Base-by-base conservation (phyloP, 805 yeast species). In the Candida nemodendra region DNA sequence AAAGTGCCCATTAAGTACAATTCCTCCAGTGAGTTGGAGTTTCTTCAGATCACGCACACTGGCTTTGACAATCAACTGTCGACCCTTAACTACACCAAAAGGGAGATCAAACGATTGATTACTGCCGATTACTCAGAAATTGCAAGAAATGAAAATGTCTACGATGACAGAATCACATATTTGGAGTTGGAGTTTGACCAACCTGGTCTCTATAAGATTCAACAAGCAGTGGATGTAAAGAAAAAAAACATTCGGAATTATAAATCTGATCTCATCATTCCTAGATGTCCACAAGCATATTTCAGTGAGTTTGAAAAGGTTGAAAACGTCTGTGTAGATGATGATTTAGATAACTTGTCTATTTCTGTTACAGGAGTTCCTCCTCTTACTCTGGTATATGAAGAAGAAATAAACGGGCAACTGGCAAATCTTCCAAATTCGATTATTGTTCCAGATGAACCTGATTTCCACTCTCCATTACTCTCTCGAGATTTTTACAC, bases 191-290 rank as follows among this genome's bases (percentile, higher is more conserved):
- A 93, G 1, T 62, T 89, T 5, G 57, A 59, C 1, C 64, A 72
- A 13, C 83, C 93, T 0, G 99, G 99, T 1, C 67, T 74, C n/a
- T 93, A 93, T 61, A 77, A 75, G 41, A 71, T 93, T 3, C 67
- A 64, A 18, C 72, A 75, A 37, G 93, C 90, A 5, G 56, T 72
- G 2, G 99, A 93, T 56, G 50, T 55, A 19, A 61, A 65, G 21
- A 60, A 71, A 1, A 79, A 79, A 38, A 76, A 76, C 30, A 65
- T 84, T 23, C 74, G 85, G 50, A 68, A 79, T 2, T 74, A 69
- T 45, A 76, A 73, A 43, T 75, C 84, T 1, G 81, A 79, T 34
- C 68, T 88, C 24, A 54, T 83, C 14, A 69, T 93, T 7, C 80
- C 95, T 3, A 58, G 69, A 29, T 91, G 99, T 59, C 99, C 99